A percentile compares a stretch with the other conserved stretches of the same genome.
Evolutionary conservation across 2,329 filamentous ascomycete species (phyloP).

Genomic region (Paracamarosporium sp.): DNA sequence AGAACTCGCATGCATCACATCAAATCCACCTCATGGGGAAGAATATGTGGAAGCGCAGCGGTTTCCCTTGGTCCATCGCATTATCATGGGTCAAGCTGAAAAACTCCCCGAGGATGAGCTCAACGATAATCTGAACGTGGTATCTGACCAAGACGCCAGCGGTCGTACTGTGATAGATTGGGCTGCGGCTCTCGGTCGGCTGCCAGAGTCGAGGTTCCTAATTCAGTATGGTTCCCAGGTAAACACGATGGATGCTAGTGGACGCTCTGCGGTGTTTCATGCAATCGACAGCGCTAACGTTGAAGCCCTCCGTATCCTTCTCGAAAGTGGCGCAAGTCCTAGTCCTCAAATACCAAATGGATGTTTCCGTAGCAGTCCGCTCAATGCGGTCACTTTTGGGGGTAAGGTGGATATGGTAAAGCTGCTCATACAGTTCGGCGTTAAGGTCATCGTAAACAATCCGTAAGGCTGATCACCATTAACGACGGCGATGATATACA

Average conservation of each 20-base stretch:
- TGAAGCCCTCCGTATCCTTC: slow-evolving; percentile 11
- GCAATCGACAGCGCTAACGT: slow-evolving; percentile 11
- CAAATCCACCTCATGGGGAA: background rate
- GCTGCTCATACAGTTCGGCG: slow-evolving; percentile 11
- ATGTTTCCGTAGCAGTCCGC: slow-evolving; percentile 14
- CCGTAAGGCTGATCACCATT: slow-evolving; percentile 13
- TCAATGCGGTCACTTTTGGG: slow-evolving; percentile 13
- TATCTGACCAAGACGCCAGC: slow-evolving; percentile 4
- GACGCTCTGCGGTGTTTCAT: slow-evolving; percentile 5
- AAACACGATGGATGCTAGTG: slow-evolving; percentile 13
- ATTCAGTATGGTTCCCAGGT: slow-evolving; percentile 5
- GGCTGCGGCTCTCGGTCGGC: slow-evolving; percentile 9
- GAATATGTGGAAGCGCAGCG: slow-evolving; percentile 3
- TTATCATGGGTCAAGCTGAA: background rate
- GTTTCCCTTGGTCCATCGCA: slow-evolving; percentile 7
- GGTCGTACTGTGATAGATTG: slow-evolving; percentile 14
- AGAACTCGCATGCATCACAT: background rate
- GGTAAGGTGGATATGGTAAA: slow-evolving; percentile 9
- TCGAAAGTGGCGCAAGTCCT: slow-evolving; percentile 13
- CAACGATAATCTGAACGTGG: background rate
- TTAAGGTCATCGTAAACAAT: slow-evolving; percentile 7
- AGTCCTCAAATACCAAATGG: slow-evolving; percentile 9
- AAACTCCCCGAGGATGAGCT: background rate
- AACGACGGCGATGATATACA: slow-evolving; percentile 14
- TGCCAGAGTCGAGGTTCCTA: slow-evolving; percentile 9